Evolutionary conservation across 306 rosid genomes (phyloP).

Genomic region (Quercus gilva): DNA sequence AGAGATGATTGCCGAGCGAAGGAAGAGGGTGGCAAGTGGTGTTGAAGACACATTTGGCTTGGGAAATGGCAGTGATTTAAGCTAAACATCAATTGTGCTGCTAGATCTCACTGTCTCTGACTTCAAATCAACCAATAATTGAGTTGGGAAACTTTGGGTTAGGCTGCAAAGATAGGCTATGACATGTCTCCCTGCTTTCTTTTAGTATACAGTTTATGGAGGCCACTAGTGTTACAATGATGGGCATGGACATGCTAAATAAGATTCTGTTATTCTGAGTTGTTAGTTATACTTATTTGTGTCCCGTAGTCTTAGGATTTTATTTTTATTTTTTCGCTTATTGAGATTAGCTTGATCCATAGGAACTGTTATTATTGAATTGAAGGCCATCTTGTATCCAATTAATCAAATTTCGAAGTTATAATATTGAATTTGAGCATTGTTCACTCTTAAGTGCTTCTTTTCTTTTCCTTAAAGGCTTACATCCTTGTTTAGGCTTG

Average conservation of each 20-base stretch:
- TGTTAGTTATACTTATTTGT: no score
- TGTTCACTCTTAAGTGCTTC: not conserved
- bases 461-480: not conserved
- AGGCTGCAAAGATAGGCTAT: not conserved
- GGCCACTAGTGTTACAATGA: not conserved
- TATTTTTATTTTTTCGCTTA: not conserved
- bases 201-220: not conserved
- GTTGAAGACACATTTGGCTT: constrained; percentile 82
- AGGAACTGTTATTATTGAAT: not conserved
- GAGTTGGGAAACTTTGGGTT: not conserved
- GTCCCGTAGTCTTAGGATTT: no score
- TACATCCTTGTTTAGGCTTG: not conserved
- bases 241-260: not conserved
- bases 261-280: no score
- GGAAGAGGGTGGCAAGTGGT: constrained; percentile 64
- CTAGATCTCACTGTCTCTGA: not conserved
- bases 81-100: constrained; percentile 6
- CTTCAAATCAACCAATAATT: constrained; percentile 2
- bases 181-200: not conserved
- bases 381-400: not conserved
- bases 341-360: not conserved
- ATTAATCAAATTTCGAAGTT: not conserved
- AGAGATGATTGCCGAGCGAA: constrained; percentile 81
- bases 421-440: not conserved
- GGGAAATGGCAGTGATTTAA: constrained; percentile 34